Evolutionary conservation across 768 basidiomycete species (phyloP), one percentile per base, ranked within the genome.

Genomic region (Multifurca ochricompacta): DNA sequence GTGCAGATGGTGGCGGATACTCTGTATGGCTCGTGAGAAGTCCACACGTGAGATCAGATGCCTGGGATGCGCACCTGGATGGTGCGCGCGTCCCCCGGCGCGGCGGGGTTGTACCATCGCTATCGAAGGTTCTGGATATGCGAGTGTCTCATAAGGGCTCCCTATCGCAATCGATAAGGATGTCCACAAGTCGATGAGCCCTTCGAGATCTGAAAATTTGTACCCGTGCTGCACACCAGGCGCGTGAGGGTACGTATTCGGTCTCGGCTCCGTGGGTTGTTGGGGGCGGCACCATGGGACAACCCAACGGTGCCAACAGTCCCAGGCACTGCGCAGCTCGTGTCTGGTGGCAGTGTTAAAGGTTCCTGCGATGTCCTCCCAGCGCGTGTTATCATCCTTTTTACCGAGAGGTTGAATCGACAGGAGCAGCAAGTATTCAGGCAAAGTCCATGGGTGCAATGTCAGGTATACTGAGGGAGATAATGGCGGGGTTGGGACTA

Each of bases 231-330:
- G 57, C 42, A 61, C 60, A 41, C 60, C 60, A 21, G 58, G 50
- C 18, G 54, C 60, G 42, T 59, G 35, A 13, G 53, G 51, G 31
- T 48, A 61, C 9, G 58, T 59, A 21, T 45, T 37, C 27, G 40
- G 35, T 14, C 37, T 48, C n/a, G 35, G 28, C 18, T 37, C 31
- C 18, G 32, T 21, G 16, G 34, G 11, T 3, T 27, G 34, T 28
- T 46, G 42, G 19, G 39, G 34, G 10, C 51, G 39, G 23, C 45
- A 55, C 60, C 60, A 61, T 10, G 60, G 53, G n/a, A 61, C 58
- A 5, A 37, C 27, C 60, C 58, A 61, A 21, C 60, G 60, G 14
- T 61, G 60, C 60, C 60, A 61, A 32, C 60, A 61, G 42, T 61
- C 60, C 60, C 60, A 61, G 19, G 58, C 48, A 40, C 44, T 52